Base-by-base conservation (phyloP, 2,329 filamentous ascomycete species). In the Aureobasidium sp. region DNA sequence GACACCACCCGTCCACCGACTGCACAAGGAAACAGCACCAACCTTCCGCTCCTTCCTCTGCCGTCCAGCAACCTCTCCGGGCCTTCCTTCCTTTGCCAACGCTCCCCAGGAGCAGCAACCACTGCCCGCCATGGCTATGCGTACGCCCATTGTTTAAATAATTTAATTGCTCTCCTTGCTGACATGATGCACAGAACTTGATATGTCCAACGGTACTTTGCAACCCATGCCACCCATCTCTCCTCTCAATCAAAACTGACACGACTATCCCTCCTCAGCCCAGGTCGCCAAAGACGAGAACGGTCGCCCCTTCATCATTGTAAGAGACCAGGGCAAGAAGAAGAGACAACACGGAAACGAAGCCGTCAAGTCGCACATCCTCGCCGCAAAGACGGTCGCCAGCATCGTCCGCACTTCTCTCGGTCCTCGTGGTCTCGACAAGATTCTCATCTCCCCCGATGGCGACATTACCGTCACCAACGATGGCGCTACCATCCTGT, bases 401-500 rank as follows among this genome's bases (percentile, higher is more conserved):
- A 96, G 91, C 79, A 94, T 99, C 70, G 91, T 99, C 78, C 97
- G 96, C 82, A 94, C 91, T 65, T 99, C 95, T 67, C 83, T 99
- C 70, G 94, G 94, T 56, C 94, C 94, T 61, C 89, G 94, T 69
- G 94, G 94, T 66, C 87, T 99, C 73, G 94, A 99, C 82, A 99
- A 99, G 82, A 99, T 99, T 74, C 85, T 99, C 70, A 99, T 99
- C 71, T 99, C 94, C 57, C 90, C 94, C 65, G 94, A 99, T 75
- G 94, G 94, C 75, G 94, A 99, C 78, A 99, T 99, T 76, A 99
- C 94, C 65, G 91, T 99, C 66, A 99, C 94, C 69, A 99, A 99
- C 80, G 94, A 99, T 79, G 94, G 94, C 71, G 95, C 95, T 61
- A 99, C 94, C 49, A 99, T 99, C 71, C 82, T 99, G 68, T 88